Percentiles rank a stretch among this genome's conserved stretches.
Conservation (phyloP, 345 rosid genomes). For the Brassica incana region DNA sequence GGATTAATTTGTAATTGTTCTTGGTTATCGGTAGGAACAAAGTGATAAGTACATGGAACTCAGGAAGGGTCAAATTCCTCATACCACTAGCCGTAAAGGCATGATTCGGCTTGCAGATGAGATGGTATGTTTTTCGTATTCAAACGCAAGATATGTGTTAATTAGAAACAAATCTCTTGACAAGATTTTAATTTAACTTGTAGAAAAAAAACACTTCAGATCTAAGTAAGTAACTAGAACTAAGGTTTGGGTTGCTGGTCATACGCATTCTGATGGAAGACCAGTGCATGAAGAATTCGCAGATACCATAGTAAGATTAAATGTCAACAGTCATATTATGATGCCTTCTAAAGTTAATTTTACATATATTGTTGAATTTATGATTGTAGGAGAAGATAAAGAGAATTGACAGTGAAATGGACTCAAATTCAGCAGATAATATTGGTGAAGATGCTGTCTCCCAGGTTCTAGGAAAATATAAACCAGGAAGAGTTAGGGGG, state of each 20-base stretch:
- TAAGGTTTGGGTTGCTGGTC: not conserved
- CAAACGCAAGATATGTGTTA: not conserved
- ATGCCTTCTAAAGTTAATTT: no score
- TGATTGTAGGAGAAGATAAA: no score
- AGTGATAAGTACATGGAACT: not conserved
- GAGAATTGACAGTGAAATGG: no score
- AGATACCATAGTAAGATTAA: not conserved
- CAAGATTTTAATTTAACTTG: not conserved
- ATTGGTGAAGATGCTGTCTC: not conserved
- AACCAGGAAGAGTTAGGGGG: not conserved
- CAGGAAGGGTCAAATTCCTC: not conserved
- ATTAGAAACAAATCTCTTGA: not conserved
- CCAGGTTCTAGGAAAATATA: not conserved
- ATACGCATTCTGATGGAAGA: not conserved
- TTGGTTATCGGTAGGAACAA: not conserved
- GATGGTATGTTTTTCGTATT: not conserved
- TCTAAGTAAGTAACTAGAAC: conserved; percentile 5
- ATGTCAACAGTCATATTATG: not conserved
- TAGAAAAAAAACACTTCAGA: not conserved
- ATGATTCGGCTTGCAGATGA: not conserved
- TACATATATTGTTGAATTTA: no score
- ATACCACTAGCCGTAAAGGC: not conserved
- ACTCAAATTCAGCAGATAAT: not conserved
- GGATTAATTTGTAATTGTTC: no score
- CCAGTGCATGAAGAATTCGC: not conserved